Evolutionary conservation across 768 basidiomycete species (phyloP).

Genomic region (Melanogaster broomeanus): DNA sequence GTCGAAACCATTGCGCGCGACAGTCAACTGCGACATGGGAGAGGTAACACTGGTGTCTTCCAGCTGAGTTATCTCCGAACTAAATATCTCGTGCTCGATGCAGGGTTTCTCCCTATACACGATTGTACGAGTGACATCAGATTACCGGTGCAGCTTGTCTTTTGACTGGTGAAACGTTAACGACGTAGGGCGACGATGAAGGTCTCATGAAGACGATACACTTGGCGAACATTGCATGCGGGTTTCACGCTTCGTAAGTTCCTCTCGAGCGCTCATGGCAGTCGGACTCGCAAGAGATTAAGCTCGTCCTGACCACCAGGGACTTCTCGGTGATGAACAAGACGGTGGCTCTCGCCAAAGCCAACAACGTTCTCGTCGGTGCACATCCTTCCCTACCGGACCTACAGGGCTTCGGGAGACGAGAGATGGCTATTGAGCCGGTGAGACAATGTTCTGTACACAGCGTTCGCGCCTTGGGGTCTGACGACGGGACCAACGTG

Average conservation of each 20-base stretch:
- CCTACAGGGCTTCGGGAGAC: slow-evolving; percentile 62
- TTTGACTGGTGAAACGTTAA: neutral
- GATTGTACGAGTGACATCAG: slow-evolving; percentile 35
- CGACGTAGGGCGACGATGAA: slow-evolving; percentile 55
- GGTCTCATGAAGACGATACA: slow-evolving; percentile 57
- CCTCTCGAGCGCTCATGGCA: neutral
- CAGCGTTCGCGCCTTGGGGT: too few relatives aligned
- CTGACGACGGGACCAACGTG: neutral
- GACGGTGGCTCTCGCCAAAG: slow-evolving; percentile 59
- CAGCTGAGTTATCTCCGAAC: neutral
- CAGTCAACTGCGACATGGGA: slow-evolving; percentile 59
- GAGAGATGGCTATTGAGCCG: slow-evolving; percentile 63
- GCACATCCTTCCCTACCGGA: slow-evolving; percentile 70
- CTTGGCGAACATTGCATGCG: slow-evolving; percentile 65
- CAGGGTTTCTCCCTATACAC: slow-evolving; percentile 56
- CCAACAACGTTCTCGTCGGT: slow-evolving; percentile 56
- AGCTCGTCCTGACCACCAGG: slow-evolving; percentile 26
- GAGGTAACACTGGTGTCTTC: slow-evolving; percentile 38
- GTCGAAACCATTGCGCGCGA: slow-evolving; percentile 34
- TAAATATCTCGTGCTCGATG: neutral
- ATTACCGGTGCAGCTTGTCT: neutral
- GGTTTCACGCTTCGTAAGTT: slow-evolving; percentile 63
- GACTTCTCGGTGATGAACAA: slow-evolving; percentile 68
- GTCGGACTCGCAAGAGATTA: neutral
- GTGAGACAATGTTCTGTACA: slow-evolving; percentile 32